phyloP scores from a whole-genome alignment of 495 filamentous ascomycete species.

The Penicillium riverlandense region DNA sequence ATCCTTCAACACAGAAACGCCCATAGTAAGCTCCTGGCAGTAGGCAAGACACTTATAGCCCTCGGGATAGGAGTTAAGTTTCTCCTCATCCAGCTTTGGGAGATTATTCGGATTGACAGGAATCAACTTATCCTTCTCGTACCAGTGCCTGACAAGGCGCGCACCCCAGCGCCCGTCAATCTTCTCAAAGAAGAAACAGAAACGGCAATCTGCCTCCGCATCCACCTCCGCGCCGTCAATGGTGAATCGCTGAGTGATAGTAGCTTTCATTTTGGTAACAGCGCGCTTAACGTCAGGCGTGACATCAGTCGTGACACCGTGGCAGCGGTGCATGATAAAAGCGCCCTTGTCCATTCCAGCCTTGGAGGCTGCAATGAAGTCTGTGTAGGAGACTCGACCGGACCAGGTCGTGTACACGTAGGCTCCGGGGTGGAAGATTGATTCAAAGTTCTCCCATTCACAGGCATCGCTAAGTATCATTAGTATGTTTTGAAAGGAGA shows the following conservation, averaged over 20 bases:
- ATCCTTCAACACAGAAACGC: conserved; percentile 31
- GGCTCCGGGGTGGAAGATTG: conserved; percentile 51
- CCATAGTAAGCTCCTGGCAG: conserved; percentile 41
- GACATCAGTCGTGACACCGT: conserved; percentile 53
- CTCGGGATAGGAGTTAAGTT: conserved; percentile 42
- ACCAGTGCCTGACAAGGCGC: conserved; percentile 56
- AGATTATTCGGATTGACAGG: conserved; percentile 45
- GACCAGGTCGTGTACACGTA: conserved; percentile 61
- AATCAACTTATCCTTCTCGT: conserved; percentile 63
- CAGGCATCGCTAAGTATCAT: conserved; percentile 49
- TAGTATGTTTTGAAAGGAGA: not conserved
- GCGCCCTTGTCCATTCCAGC: conserved; percentile 52
- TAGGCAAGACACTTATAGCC: conserved; percentile 54
- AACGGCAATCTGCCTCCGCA: conserved; percentile 56
- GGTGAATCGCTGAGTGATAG: conserved; percentile 58
- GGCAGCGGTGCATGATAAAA: conserved; percentile 63
- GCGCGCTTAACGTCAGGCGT: conserved; percentile 38
- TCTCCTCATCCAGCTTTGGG: conserved; percentile 39
- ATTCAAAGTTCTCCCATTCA: conserved; percentile 59
- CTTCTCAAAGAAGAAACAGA: conserved; percentile 55
- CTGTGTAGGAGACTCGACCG: conserved; percentile 41
- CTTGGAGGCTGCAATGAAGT: conserved; percentile 54
- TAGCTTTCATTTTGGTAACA: conserved; percentile 66
- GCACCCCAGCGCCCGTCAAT: conserved; percentile 45
- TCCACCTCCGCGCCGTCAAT: conserved; percentile 45